Base-by-base conservation (phyloP, 2,329 filamentous ascomycete genomes). In the Nigrograna mackinnonii region DNA sequence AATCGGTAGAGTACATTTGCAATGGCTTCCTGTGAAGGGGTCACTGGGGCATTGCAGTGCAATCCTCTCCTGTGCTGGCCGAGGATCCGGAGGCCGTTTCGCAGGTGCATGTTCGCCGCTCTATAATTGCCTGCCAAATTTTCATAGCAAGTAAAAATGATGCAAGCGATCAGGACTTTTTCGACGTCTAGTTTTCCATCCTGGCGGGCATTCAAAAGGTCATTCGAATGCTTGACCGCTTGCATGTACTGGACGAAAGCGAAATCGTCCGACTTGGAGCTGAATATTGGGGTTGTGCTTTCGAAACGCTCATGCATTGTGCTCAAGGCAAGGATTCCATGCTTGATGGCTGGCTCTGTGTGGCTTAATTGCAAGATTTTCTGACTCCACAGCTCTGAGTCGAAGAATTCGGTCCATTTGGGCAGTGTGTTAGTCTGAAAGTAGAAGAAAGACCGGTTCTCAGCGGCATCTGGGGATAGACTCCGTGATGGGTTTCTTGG, bases 81-180 rank as follows among this genome's bases (percentile, higher is more conserved):
- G 6, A 61, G 35, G 19, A 64, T 64, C 3, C 54, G 47, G 22
- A 62, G 28, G 2, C 60, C 58, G 34, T 60, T 61, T 11, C 44
- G 49, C 16, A 64, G 41, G 46, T 64, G 60, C 60, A 64, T 64
- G 35, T 52, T 57, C 2, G 57, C 54, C 6, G 52, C 45, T 20
- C 46, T 44, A 38, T 60, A 64, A 43, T 64, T 62, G 2, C 60
- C 60, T 3, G 52, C 57, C 4, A 64, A 48, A 36, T 62, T 63
- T 33, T 63, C 60, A 39, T 62, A 63, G 46, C 54, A 63, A 11
- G 54, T 57, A 38, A 63, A 63, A 17, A 63, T 60, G 21, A 64
- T 60, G 32, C 58, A 62, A 14, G 58, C 58, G 30, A 62, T 52
- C 14, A 62, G 50, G 4, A 63, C 48, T 33, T 55, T 60, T 32